Base-by-base conservation (phyloP, 2,329 filamentous ascomycete genomes). In the Neurospora sp. region DNA sequence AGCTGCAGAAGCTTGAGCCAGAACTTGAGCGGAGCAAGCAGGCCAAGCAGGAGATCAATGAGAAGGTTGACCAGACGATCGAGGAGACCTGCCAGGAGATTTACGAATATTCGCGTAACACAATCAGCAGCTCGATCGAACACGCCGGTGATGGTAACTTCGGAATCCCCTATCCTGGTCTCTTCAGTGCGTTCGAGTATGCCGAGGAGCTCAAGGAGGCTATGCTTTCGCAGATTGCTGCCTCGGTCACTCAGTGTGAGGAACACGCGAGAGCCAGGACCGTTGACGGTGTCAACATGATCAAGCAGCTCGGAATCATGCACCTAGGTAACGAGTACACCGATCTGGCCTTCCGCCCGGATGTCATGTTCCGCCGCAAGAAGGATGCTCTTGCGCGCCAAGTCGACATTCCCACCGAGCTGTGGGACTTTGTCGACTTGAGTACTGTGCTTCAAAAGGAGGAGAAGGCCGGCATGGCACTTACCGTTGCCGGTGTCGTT, bases 391-490 rank as follows among this genome's bases (percentile, higher is more conserved):
- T 97, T 52, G 93, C 93, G 6, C 89, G 93, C 73, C 90, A 97
- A 77, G 90, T 98, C 17, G 89, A 97, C 72, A 89, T 97, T 23
- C 89, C 96, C 69, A 92, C 96, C 4, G 94, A 99, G 77, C 76
- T 97, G 0, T 91, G 86, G 86, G 96, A 99, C 81, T 98, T 99
- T 84, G 92, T 99, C 76, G 96, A 99, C 79, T 85, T 93, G 79
- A 86, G 89, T 19, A 91, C 89, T 11, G 82, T 98, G 6, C 86
- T 97, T 82, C 93, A 97, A 77, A 87, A 90, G 69, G 95, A 98
- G 79, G 96, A 99, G 81, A 99, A 98, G 84, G 96, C 94, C 3
- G 92, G 96, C 73, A 94, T 99, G 91, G 96, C 95, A 6, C 85
- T 99, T 77, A 99, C 96, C 1, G 87, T 97, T 42, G 92, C 92